Conservation (phyloP, 1,139 yeast species). For the Taphrina sp. region DNA sequence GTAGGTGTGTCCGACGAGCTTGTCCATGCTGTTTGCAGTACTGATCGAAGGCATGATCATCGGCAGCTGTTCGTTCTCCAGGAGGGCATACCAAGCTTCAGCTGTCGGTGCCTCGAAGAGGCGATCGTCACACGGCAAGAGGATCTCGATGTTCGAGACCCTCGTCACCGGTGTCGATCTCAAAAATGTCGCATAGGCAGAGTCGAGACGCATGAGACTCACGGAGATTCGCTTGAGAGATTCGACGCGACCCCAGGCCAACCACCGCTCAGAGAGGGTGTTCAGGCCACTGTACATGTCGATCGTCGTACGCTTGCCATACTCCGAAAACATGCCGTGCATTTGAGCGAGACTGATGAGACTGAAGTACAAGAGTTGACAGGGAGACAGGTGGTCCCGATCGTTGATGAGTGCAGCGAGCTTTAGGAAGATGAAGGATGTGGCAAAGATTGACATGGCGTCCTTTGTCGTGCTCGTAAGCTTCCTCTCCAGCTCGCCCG, state of each 20-base stretch:
- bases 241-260: slow-evolving; percentile 31
- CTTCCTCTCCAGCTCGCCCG: slow-evolving; percentile 24
- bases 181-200: slow-evolving; percentile 26
- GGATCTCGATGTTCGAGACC: slow-evolving; percentile 22
- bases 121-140: slow-evolving; percentile 28
- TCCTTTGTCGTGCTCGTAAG: slow-evolving; percentile 19
- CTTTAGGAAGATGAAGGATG: slow-evolving; percentile 28
- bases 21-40: not conserved
- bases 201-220: slow-evolving; percentile 27
- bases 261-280: slow-evolving; percentile 16
- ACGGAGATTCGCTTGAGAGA: slow-evolving; percentile 22
- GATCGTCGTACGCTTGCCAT: slow-evolving; percentile 4
- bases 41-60: slow-evolving; percentile 25
- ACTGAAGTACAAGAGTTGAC: slow-evolving; percentile 29
- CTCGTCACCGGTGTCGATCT: slow-evolving; percentile 15
- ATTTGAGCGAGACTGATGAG: slow-evolving; percentile 28
- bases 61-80: slow-evolving; percentile 8
- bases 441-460: slow-evolving; percentile 27
- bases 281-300: slow-evolving; percentile 7
- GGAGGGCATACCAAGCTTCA: slow-evolving; percentile 19
- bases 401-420: slow-evolving; percentile 24
- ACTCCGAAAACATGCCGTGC: slow-evolving; percentile 30
- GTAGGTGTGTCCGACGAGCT: slow-evolving; percentile 11
- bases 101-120: slow-evolving; percentile 23
- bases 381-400: slow-evolving; percentile 28